A percentile compares a stretch with the other conserved stretches of the same genome.
phyloP scores from a whole-genome alignment of 768 basidiomycete species.

The Amanita polypyramis region DNA sequence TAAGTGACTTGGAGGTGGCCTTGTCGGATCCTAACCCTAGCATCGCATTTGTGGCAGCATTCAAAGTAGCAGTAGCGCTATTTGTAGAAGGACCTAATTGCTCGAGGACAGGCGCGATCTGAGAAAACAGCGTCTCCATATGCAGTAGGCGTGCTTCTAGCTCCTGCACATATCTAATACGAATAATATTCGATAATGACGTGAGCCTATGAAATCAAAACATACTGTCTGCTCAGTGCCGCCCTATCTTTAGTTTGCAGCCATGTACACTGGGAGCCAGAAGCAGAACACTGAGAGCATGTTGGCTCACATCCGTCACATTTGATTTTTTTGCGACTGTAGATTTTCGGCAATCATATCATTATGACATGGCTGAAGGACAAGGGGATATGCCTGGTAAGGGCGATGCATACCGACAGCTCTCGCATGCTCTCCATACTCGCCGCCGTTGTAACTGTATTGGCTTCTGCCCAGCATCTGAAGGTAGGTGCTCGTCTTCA shows the following conservation, averaged over 20 bases:
- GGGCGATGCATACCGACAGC: constrained; percentile 55
- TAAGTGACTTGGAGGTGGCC: constrained; percentile 24
- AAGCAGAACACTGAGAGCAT: constrained; percentile 70
- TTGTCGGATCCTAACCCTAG: constrained; percentile 27
- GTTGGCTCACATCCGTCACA: constrained; percentile 84
- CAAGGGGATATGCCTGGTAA: constrained; percentile 12
- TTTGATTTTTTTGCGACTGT: constrained; percentile 86
- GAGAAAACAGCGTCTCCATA: constrained; percentile 80
- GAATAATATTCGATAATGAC: constrained; percentile 7
- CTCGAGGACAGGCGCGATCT: constrained; percentile 72
- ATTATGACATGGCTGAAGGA: constrained; percentile 3
- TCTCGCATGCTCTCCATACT: constrained; percentile 87
- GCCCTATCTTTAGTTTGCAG: constrained; percentile 87
- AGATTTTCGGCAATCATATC: constrained; percentile 8
- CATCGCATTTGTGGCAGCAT: constrained; percentile 20
- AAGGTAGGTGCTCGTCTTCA: constrained; percentile 45
- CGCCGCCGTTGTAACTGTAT: constrained; percentile 68
- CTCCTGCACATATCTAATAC: constrained; percentile 76
- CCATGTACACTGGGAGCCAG: constrained; percentile 78
- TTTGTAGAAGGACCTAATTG: constrained; percentile 51
- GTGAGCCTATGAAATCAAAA: constrained; percentile 11
- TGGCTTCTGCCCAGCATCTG: constrained; percentile 56
- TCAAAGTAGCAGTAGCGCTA: constrained; percentile 22
- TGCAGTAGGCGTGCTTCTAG: constrained; percentile 80
- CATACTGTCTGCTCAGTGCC: constrained; percentile 82